These are phyloP conservation scores for Fusarium caatingaense DNA, from an alignment of 2,329 filamentous ascomycete species.

Conservation along the genomic window DNA sequence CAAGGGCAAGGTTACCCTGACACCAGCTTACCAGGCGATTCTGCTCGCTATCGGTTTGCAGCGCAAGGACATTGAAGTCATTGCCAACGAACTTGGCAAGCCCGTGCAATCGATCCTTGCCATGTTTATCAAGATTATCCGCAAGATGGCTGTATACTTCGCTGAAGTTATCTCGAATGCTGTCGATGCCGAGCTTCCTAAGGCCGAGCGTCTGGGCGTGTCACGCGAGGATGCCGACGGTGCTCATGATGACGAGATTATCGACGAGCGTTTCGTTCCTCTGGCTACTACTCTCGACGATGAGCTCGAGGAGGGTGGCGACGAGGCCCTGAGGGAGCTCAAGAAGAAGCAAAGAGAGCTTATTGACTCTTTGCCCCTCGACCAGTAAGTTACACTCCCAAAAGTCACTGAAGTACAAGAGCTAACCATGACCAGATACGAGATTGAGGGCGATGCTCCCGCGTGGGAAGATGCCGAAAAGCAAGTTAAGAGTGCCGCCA, in stretches of 20 bases:
- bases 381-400: conserved; percentile 62
- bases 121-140: conserved; percentile 96
- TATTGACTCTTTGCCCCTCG: conserved; percentile 89
- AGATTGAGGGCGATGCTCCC: conserved; percentile 70
- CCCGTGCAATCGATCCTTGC: conserved; percentile 84
- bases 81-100: conserved; percentile 82
- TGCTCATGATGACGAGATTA: conserved; percentile 75
- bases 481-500: conserved; percentile 70
- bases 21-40: conserved; percentile 86
- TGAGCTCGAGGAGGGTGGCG: conserved; percentile 85
- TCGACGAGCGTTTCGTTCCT: conserved; percentile 75
- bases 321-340: conserved; percentile 77
- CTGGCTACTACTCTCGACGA: conserved; percentile 79
- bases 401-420: neutral
- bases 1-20: conserved; percentile 73
- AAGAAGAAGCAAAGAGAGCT: conserved; percentile 85
- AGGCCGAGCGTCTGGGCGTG: conserved; percentile 66
- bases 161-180: conserved; percentile 78
- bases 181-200: conserved; percentile 74
- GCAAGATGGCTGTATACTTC: conserved; percentile 87
- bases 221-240: conserved; percentile 69
- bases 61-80: conserved; percentile 83
- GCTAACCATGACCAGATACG: conserved; percentile 61
- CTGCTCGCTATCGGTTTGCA: conserved; percentile 92
- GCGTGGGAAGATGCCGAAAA: conserved; percentile 80